A percentile compares a stretch with the other conserved stretches of the same genome.
Conservation (phyloP, 176 grass and related monocot species). For the Thinopyrum elongatum region DNA sequence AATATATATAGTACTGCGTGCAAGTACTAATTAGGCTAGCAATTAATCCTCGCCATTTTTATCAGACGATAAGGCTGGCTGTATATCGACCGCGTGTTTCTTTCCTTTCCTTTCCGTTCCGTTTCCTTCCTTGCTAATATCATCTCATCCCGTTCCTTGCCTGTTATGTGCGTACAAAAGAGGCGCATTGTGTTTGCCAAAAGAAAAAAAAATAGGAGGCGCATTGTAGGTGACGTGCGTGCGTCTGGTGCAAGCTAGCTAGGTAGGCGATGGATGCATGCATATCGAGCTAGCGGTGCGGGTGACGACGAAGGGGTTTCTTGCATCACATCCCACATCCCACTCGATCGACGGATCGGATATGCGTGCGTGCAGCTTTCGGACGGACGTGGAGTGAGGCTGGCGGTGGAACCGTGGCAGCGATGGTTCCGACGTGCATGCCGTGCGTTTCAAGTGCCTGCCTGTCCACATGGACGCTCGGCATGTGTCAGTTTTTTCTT, state of each 20-base stretch:
- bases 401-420: neutral
- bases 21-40: neutral
- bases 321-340: constrained; percentile 47
- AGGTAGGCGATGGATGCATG: neutral
- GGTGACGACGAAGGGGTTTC: neutral
- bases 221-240: constrained; percentile 19
- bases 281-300: neutral
- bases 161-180: neutral
- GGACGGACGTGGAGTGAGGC: neutral
- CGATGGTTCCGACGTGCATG: constrained; percentile 2
- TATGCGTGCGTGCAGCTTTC: no score
- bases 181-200: neutral
- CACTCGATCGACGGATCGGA: neutral
- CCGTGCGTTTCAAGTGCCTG: neutral
- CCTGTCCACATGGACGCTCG: neutral
- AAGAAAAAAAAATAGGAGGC: no score
- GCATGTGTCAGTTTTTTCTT: no score
- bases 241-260: constrained; percentile 21
- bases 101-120: neutral
- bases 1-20: neutral
- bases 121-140: neutral
- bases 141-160: neutral
- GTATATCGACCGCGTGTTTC: neutral
- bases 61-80: neutral
- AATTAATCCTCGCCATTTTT: neutral